Conservation (phyloP, 495 filamentous ascomycete species). For the Penicillium soppii region DNA sequence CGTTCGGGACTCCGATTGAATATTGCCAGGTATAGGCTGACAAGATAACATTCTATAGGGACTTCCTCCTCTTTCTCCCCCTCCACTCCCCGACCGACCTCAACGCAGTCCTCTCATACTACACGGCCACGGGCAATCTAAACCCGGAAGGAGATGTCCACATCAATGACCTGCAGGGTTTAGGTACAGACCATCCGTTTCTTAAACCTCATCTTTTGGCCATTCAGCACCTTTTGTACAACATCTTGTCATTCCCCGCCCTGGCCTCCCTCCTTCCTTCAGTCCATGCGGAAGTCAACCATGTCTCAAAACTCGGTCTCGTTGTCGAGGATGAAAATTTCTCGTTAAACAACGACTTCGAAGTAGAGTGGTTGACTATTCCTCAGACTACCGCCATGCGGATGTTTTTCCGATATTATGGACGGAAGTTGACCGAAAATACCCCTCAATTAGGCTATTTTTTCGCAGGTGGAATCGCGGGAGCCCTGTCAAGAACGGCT, state of each 20-base stretch:
- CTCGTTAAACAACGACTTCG: constrained; percentile 36
- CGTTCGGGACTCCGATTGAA: constrained; percentile 3
- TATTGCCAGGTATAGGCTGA: background rate
- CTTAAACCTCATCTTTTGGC: constrained; percentile 50
- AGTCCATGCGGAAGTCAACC: constrained; percentile 37
- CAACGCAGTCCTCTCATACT: constrained; percentile 87
- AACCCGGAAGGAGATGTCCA: constrained; percentile 93
- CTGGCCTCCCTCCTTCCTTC: constrained; percentile 41
- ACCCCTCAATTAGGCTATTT: constrained; percentile 89
- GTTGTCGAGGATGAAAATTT: constrained; percentile 31
- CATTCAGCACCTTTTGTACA: constrained; percentile 42
- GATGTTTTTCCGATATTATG: constrained; percentile 51
- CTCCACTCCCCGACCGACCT: constrained; percentile 64
- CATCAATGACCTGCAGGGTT: constrained; percentile 85
- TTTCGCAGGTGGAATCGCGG: constrained; percentile 88
- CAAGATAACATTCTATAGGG: constrained; percentile 48
- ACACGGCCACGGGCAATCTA: constrained; percentile 83
- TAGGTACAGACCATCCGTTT: constrained; percentile 87
- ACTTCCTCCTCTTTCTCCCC: constrained; percentile 95
- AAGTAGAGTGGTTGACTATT: constrained; percentile 47
- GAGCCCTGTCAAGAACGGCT: constrained; percentile 85
- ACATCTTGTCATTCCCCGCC: constrained; percentile 36
- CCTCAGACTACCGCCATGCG: constrained; percentile 47
- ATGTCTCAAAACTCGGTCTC: constrained; percentile 20
- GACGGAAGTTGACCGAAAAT: constrained; percentile 61